Evolutionary conservation across 495 filamentous ascomycete genomes (phyloP).

Genomic region (Penicillium ucsense): DNA sequence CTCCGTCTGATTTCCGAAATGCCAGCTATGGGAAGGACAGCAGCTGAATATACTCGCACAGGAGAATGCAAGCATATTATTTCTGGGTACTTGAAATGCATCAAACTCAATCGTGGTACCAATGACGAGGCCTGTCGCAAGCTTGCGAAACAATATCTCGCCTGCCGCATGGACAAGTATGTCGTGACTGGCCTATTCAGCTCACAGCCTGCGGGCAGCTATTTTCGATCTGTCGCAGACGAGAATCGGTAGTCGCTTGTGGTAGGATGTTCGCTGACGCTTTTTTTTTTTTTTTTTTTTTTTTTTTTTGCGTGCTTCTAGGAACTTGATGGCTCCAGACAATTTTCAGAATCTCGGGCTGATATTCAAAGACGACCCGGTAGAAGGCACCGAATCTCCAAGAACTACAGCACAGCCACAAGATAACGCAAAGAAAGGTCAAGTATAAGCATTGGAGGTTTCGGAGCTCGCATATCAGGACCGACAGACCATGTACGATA

Average conservation of each 20-base stretch:
- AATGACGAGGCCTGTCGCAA: constrained; percentile 79
- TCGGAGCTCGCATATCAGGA: no score
- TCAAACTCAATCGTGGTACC: constrained; percentile 68
- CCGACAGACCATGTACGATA: constrained; percentile 6
- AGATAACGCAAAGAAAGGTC: constrained; percentile 1
- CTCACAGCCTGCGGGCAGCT: neutral
- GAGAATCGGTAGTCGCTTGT: no score
- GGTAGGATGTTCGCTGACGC: no score
- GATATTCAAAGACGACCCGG: constrained; percentile 40
- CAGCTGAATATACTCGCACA: constrained; percentile 33
- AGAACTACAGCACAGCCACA: constrained; percentile 1
- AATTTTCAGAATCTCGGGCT: constrained; percentile 90
- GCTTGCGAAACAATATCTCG: constrained; percentile 77
- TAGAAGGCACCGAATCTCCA: constrained; percentile 1
- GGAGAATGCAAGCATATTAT: constrained; percentile 92
- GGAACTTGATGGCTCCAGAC: constrained; percentile 92
- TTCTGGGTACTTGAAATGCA: constrained; percentile 69
- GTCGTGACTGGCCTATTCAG: constrained; percentile 15
- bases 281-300: no score
- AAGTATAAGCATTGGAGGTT: neutral
- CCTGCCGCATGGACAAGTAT: constrained; percentile 91
- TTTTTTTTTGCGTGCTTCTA: constrained; percentile 16
- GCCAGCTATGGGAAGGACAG: neutral
- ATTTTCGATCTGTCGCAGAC: neutral
- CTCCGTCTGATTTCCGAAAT: neutral